These are phyloP conservation scores for Arachnopeziza araneosa DNA, from an alignment of 2,329 filamentous ascomycete species.

Conservation along the genomic window DNA sequence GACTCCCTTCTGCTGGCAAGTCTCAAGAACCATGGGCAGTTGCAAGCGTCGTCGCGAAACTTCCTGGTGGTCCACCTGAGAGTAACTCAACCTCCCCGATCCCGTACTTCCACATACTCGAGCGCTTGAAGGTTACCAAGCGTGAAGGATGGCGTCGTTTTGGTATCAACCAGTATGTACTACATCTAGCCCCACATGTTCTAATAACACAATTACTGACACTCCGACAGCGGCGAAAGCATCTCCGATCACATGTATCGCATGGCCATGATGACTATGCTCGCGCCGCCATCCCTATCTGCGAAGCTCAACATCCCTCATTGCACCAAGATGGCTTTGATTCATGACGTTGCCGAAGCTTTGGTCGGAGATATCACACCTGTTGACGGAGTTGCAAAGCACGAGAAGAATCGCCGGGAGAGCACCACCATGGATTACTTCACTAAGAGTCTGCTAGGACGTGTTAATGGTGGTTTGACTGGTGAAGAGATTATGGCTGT, in stretches of 20 bases:
- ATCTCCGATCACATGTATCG: constrained; percentile 99
- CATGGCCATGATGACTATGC: constrained; percentile 94
- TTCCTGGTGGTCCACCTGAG: constrained; percentile 52
- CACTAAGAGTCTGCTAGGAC: constrained; percentile 61
- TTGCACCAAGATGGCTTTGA: constrained; percentile 91
- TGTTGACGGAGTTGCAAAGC: constrained; percentile 76
- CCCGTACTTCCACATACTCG: constrained; percentile 90
- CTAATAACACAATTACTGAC: constrained; percentile 12
- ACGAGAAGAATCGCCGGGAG: constrained; percentile 85
- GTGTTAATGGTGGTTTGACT: constrained; percentile 63
- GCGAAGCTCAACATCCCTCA: constrained; percentile 68
- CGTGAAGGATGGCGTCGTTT: constrained; percentile 95
- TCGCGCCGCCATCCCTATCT: constrained; percentile 71
- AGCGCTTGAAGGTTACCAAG: constrained; percentile 92
- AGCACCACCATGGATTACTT: constrained; percentile 89
- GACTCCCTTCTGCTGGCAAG: background rate
- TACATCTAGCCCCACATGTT: background rate
- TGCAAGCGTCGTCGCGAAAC: constrained; percentile 57
- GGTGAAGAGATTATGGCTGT: constrained; percentile 69
- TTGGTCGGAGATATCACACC: constrained; percentile 97
- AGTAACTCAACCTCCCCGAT: constrained; percentile 67
- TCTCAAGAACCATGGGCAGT: constrained; percentile 41
- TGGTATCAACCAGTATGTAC: constrained; percentile 54
- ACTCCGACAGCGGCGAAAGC: constrained; percentile 62
- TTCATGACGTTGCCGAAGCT: constrained; percentile 97